Evolutionary conservation across 2,329 filamentous ascomycete species (phyloP).

Genomic region (Neodidymelliopsis sp.): DNA sequence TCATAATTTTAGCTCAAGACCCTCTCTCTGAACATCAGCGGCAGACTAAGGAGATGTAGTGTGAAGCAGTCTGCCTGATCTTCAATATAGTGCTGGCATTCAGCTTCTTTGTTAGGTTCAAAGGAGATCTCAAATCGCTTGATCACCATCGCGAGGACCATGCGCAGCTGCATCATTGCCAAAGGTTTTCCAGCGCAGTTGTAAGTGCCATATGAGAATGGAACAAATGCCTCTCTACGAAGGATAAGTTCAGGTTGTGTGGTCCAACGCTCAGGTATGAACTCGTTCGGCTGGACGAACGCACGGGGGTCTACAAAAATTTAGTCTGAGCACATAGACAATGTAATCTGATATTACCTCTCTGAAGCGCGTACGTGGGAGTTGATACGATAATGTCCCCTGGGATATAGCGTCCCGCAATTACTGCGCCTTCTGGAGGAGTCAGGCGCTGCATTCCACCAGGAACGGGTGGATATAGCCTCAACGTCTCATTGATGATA

Average conservation of each 20-base stretch:
- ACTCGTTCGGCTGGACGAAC: constrained; percentile 25
- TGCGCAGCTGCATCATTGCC: constrained; percentile 23
- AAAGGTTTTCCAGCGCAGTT: constrained; percentile 62
- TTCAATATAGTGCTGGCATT: constrained; percentile 12
- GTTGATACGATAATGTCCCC: constrained; percentile 29
- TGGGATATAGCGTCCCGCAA: constrained; percentile 29
- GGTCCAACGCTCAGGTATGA: constrained; percentile 28
- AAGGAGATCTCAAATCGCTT: constrained; percentile 18
- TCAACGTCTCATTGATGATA: constrained; percentile 29
- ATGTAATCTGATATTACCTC: background rate
- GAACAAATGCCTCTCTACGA: constrained; percentile 67
- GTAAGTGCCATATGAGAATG: constrained; percentile 70
- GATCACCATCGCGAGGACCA: constrained; percentile 11
- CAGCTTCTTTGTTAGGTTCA: constrained; percentile 4
- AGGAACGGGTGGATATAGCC: constrained; percentile 29
- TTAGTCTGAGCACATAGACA: background rate
- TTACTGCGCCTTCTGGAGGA: constrained; percentile 30
- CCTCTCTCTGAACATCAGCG: constrained; percentile 13
- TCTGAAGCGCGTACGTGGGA: constrained; percentile 22
- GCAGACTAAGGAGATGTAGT: constrained; percentile 15
- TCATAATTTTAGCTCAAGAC: background rate
- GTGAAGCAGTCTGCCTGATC: constrained; percentile 26
- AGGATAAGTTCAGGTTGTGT: constrained; percentile 19
- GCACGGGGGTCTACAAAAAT: constrained; percentile 12
- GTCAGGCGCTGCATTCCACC: constrained; percentile 30